Conservation (phyloP, 805 yeast species). For the Sugiyamaella chiloensis region DNA sequence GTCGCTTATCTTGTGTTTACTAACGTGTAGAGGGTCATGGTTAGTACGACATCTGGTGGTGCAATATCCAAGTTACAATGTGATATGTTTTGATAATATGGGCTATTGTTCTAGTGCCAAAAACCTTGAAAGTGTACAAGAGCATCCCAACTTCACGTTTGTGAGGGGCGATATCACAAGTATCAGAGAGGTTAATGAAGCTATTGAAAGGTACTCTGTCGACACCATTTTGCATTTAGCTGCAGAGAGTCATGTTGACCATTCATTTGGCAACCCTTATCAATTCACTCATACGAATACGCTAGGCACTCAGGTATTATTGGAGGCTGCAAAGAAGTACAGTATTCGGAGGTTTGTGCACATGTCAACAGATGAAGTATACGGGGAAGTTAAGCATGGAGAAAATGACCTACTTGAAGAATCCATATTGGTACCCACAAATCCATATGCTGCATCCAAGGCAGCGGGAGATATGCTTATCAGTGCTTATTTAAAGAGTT, state of each 20-base stretch:
- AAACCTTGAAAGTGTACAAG: constrained; percentile 32
- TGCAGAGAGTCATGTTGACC: constrained; percentile 55
- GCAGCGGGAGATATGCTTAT: constrained; percentile 52
- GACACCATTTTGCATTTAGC: constrained; percentile 48
- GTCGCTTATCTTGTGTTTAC: background rate
- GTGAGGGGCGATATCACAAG: constrained; percentile 39
- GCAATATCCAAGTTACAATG: constrained; percentile 30
- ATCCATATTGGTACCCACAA: constrained; percentile 46
- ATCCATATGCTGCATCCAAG: constrained; percentile 56
- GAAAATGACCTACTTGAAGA: constrained; percentile 35
- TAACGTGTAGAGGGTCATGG: constrained; percentile 42
- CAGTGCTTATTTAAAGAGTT: constrained; percentile 44
- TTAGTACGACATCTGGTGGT: constrained; percentile 38
- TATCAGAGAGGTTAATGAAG: constrained; percentile 22
- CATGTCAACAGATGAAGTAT: constrained; percentile 59
- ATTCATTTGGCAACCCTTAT: constrained; percentile 45
- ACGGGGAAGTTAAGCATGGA: constrained; percentile 43
- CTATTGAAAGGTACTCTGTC: constrained; percentile 27
- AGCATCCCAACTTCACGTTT: constrained; percentile 29
- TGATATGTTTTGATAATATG: constrained; percentile 47
- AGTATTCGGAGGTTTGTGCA: constrained; percentile 38
- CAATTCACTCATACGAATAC: constrained; percentile 46
- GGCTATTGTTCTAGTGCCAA: constrained; percentile 43
- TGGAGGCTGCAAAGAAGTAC: constrained; percentile 39
- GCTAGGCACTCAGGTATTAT: constrained; percentile 45